phyloP scores from a whole-genome alignment of 176 grass and related monocot species.

The Oryza brachyantha region DNA sequence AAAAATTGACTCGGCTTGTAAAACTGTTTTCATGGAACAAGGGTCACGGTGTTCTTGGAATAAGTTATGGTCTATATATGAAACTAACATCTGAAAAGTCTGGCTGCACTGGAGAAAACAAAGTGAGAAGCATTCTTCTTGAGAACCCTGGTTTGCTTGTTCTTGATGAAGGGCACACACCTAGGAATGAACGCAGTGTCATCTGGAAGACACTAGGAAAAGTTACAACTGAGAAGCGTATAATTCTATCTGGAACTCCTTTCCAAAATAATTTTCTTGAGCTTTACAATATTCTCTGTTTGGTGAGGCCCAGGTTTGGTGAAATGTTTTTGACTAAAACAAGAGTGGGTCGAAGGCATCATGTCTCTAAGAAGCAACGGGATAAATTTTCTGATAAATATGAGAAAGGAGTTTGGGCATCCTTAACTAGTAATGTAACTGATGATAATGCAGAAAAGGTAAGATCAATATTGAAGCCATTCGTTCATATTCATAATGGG shows the following conservation, averaged over 20 bases:
- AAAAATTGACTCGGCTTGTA: constrained; percentile 63
- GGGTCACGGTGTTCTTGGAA: constrained; percentile 69
- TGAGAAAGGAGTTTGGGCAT: constrained; percentile 82
- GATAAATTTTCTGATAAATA: constrained; percentile 55
- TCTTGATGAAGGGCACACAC: constrained; percentile 94
- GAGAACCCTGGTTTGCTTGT: constrained; percentile 84
- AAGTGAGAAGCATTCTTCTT: constrained; percentile 67
- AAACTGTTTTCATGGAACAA: constrained; percentile 80
- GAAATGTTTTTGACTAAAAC: constrained; percentile 74
- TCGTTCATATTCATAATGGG: constrained; percentile 92
- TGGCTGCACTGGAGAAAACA: constrained; percentile 51
- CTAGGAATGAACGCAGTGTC: constrained; percentile 70
- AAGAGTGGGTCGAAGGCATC: constrained; percentile 39
- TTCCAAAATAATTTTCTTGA: constrained; percentile 96
- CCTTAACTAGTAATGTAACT: constrained; percentile 76
- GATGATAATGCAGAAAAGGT: constrained; percentile 87
- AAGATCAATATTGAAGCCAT: constrained; percentile 78
- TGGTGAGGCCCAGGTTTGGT: constrained; percentile 81
- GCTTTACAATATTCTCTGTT: constrained; percentile 89
- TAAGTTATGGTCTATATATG: constrained; percentile 83
- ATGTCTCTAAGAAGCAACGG: constrained; percentile 40
- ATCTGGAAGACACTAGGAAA: constrained; percentile 86
- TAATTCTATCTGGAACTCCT: constrained; percentile 95
- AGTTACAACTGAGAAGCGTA: constrained; percentile 71
- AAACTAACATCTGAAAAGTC: constrained; percentile 57